These are phyloP conservation scores for Theileria sp. DNA, from an alignment of 169 alveolate genomes.

Conservation along the genomic window DNA sequence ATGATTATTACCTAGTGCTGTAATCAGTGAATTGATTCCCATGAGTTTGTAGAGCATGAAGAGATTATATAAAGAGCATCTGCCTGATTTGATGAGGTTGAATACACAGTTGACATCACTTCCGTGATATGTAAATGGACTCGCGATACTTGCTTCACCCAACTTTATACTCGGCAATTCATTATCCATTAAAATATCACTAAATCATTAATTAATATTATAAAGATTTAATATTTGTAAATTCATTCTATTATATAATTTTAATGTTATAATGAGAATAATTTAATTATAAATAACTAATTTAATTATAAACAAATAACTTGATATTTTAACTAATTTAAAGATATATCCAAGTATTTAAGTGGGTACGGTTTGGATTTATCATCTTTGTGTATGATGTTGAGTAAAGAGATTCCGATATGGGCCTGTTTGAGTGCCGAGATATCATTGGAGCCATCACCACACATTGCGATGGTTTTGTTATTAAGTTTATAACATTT, in stretches of 20 bases:
- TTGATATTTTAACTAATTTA: background rate
- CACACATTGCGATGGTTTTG: conserved; percentile 91
- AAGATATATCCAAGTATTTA: background rate
- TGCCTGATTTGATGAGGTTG: conserved; percentile 88
- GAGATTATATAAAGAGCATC: conserved; percentile 93
- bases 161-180: conserved; percentile 81
- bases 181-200: conserved; percentile 60
- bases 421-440: conserved; percentile 97
- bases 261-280: background rate
- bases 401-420: conserved; percentile 94
- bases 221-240: no score
- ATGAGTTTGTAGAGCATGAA: conserved; percentile 93
- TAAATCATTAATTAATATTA: background rate
- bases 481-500: conserved; percentile 80
- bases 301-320: background rate
- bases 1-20: conserved; percentile 80
- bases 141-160: conserved; percentile 98
- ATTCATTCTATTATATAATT: background rate
- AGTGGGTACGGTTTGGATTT: conserved; percentile 23
- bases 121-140: conserved; percentile 95
- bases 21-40: conserved; percentile 91
- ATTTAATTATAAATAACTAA: background rate
- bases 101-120: conserved; percentile 88
- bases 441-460: conserved; percentile 99
- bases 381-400: conserved; percentile 61